A percentile compares a stretch with the other conserved stretches of the same genome.
These are phyloP conservation scores for Hyaloscypha bicolor DNA, from an alignment of 495 filamentous ascomycete species.

Conservation along the genomic window DNA sequence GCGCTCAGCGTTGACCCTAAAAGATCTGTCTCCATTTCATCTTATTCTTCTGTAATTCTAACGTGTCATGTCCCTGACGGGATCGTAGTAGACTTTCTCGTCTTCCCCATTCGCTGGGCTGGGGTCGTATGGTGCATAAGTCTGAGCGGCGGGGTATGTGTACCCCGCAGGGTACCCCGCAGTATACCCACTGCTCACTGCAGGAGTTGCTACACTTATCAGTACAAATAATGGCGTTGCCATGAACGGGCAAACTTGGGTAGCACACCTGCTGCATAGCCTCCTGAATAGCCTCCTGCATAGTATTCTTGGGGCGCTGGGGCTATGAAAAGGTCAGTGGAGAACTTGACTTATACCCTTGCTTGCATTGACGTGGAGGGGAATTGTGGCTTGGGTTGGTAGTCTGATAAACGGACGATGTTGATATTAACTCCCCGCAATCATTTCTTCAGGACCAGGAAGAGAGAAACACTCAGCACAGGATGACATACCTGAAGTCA, in stretches of 20 bases:
- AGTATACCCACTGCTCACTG: background rate
- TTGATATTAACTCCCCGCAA: background rate
- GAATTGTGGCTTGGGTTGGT: background rate
- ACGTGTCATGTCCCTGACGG: constrained; percentile 3
- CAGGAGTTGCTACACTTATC: background rate
- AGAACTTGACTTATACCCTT: background rate
- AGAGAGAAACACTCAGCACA: background rate
- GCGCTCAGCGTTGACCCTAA: background rate
- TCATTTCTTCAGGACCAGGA: background rate
- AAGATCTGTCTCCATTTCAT: background rate
- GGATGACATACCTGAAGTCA: background rate
- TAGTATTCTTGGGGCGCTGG: background rate
- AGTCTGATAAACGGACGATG: background rate
- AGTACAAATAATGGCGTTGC: background rate
- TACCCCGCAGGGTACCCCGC: background rate
- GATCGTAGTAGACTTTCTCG: constrained; percentile 14
- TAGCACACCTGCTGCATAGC: background rate
- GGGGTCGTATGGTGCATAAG: background rate
- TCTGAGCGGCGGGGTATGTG: background rate
- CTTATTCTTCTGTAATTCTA: background rate
- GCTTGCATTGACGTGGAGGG: background rate
- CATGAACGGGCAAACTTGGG: background rate
- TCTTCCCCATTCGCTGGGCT: background rate
- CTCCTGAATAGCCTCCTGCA: background rate
- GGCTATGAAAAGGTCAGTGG: background rate